Percentiles rank a stretch among this genome's conserved stretches.
Evolutionary conservation across 306 rosid species (phyloP).

Genomic region (Acmispon strigosus): DNA sequence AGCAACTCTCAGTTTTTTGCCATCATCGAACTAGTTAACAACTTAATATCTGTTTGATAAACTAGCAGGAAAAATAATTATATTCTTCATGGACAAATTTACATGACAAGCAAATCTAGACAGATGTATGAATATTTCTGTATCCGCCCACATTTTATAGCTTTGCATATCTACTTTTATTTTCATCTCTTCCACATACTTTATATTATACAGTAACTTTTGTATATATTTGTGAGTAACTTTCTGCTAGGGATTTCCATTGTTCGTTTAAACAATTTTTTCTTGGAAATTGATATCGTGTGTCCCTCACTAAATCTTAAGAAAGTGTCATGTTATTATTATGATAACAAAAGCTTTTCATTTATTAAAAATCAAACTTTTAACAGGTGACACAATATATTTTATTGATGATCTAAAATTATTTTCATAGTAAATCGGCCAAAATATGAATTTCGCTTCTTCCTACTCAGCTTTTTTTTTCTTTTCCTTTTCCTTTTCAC

Average conservation of each 20-base stretch:
- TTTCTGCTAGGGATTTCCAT: background rate
- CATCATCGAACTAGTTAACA: background rate
- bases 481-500: background rate
- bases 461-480: too few relatives aligned
- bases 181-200: too few relatives aligned
- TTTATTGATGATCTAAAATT: background rate
- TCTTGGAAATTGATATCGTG: slow-evolving; percentile 1
- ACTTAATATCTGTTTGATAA: background rate
- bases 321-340: background rate
- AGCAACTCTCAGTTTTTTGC: background rate
- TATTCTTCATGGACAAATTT: background rate
- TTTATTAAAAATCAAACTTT: background rate
- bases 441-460: too few relatives aligned
- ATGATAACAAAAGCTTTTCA: background rate
- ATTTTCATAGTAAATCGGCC: background rate
- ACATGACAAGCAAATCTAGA: background rate
- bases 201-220: background rate
- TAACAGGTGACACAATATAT: background rate
- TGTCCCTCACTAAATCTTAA: background rate
- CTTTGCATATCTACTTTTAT: too few relatives aligned
- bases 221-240: background rate
- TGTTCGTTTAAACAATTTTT: background rate
- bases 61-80: slow-evolving; percentile 4
- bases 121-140: background rate
- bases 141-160: background rate